phyloP scores from a whole-genome alignment of 2,329 filamentous ascomycete genomes.

The Phaeosphaeria sp. region DNA sequence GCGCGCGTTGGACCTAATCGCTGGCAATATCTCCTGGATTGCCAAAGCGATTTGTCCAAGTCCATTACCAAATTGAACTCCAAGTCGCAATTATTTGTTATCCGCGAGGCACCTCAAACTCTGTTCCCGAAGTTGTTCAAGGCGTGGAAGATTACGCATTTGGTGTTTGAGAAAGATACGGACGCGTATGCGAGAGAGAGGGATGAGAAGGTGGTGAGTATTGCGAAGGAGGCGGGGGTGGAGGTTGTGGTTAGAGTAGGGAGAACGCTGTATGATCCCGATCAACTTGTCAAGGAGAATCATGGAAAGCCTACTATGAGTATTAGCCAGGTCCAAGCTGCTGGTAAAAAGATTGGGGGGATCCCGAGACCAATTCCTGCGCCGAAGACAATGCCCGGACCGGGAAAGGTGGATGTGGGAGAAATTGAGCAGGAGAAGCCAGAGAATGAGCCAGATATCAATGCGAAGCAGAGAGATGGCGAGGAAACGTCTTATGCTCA shows the following conservation, averaged over 20 bases:
- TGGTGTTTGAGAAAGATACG: conserved; percentile 81
- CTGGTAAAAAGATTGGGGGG: conserved; percentile 67
- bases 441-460: conserved; percentile 63
- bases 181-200: conserved; percentile 73
- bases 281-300: conserved; percentile 70
- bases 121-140: conserved; percentile 75
- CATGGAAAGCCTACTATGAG: conserved; percentile 76
- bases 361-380: conserved; percentile 67
- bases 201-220: conserved; percentile 64
- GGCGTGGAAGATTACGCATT: conserved; percentile 74
- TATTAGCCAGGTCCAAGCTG: conserved; percentile 67
- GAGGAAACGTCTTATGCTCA: conserved; percentile 64
- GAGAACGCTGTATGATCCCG: conserved; percentile 75
- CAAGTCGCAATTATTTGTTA: conserved; percentile 73
- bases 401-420: conserved; percentile 66
- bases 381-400: conserved; percentile 67
- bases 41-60: conserved; percentile 71
- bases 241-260: conserved; percentile 70
- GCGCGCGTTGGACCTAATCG: conserved; percentile 74
- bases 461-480: conserved; percentile 60
- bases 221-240: conserved; percentile 71
- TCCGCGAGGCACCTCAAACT: conserved; percentile 75
- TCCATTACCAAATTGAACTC: conserved; percentile 73
- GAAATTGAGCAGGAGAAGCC: conserved; percentile 63
- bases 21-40: conserved; percentile 77